These are phyloP conservation scores for Amyloporia xantha DNA, from an alignment of 768 basidiomycete genomes.

Conservation along the genomic window DNA sequence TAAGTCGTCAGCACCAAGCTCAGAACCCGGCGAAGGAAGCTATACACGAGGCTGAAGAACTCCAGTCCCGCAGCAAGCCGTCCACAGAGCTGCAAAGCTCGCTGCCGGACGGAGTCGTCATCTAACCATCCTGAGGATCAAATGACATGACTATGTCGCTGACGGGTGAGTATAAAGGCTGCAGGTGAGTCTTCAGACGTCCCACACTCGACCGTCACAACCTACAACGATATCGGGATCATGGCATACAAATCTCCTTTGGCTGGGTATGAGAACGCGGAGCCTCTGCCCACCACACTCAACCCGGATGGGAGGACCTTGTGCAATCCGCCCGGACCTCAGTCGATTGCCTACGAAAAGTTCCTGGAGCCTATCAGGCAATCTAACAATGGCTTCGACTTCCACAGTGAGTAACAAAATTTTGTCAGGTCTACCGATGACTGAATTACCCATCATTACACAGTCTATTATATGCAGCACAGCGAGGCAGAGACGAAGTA, in stretches of 20 bases:
- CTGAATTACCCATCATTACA: slow-evolving; percentile 35
- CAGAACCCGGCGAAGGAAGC: no score
- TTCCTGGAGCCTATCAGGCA: slow-evolving; percentile 50
- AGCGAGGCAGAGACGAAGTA: slow-evolving; percentile 37
- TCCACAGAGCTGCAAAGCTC: no score
- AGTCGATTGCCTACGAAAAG: slow-evolving; percentile 44
- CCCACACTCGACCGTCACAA: no score
- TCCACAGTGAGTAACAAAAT: slow-evolving; percentile 59
- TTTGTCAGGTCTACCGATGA: slow-evolving; percentile 39
- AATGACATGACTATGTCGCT: no score
- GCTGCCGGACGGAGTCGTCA: no score
- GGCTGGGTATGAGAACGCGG: slow-evolving; percentile 22
- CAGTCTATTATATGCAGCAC: slow-evolving; percentile 59
- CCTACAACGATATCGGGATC: no score
- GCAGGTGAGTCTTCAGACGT: no score
- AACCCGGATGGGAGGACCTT: slow-evolving; percentile 55
- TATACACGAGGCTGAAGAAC: no score
- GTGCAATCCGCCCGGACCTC: slow-evolving; percentile 37
- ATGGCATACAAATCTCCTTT: slow-evolving; percentile 18
- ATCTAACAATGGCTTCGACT: slow-evolving; percentile 61
- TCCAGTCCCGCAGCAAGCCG: no score
- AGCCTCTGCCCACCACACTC: slow-evolving; percentile 30
- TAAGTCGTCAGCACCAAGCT: no score
- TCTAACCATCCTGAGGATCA: no score
- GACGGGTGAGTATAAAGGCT: no score